phyloP scores from a whole-genome alignment of 768 basidiomycete species.

The Leccinum truebloodii region DNA sequence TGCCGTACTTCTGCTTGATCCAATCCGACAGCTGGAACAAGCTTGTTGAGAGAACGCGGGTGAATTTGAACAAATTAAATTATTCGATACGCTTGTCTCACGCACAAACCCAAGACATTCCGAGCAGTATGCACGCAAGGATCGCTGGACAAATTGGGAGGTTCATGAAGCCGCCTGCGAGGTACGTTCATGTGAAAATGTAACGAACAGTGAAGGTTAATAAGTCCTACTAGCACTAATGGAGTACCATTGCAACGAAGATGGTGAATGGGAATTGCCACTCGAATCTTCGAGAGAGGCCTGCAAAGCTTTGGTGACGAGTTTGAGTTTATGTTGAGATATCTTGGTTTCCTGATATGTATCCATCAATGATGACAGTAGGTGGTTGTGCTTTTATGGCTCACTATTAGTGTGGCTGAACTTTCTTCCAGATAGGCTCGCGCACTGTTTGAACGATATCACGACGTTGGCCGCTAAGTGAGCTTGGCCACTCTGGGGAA shows the following conservation, averaged over 20 bases:
- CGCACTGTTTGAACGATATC: slow-evolving; percentile 89
- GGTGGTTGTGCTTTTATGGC: slow-evolving; percentile 31
- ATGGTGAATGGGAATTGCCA: slow-evolving; percentile 71
- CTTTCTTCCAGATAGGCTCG: slow-evolving; percentile 50
- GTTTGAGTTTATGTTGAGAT: slow-evolving; percentile 82
- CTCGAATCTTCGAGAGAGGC: slow-evolving; percentile 92
- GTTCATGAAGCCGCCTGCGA: slow-evolving; percentile 77
- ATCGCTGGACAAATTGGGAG: slow-evolving; percentile 83
- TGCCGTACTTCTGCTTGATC: too few relatives aligned
- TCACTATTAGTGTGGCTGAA: slow-evolving; percentile 7
- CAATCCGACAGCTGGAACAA: too few relatives aligned
- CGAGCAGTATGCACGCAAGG: slow-evolving; percentile 79
- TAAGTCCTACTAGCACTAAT: slow-evolving; percentile 64
- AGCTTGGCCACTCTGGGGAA: slow-evolving; percentile 88
- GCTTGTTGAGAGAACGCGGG: too few relatives aligned
- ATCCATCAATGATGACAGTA: slow-evolving; percentile 92
- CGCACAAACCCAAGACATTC: slow-evolving; percentile 82
- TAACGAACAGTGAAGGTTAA: slow-evolving; percentile 7
- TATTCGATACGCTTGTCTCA: slow-evolving; percentile 87
- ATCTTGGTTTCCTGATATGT: slow-evolving; percentile 87
- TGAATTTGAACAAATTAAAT: too few relatives aligned
- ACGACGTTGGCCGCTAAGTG: slow-evolving; percentile 73
- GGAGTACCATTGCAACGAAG: slow-evolving; percentile 90
- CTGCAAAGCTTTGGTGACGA: slow-evolving; percentile 81
- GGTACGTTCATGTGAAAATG: slow-evolving; percentile 45